Base-by-base conservation (phyloP, 164 flowering plant species). In the Aristolochia contorta region DNA sequence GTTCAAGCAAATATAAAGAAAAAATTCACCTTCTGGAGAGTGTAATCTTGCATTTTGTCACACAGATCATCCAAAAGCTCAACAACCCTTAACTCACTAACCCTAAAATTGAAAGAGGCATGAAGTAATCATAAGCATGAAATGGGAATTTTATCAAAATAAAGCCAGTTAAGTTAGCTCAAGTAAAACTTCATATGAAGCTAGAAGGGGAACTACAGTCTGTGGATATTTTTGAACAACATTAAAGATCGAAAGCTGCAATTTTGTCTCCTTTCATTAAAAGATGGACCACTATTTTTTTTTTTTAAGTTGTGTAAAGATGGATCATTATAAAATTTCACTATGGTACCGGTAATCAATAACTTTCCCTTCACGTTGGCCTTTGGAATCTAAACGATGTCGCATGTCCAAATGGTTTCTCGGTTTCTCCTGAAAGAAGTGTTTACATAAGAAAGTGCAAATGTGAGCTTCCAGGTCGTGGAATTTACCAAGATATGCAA, bases 341-440 rank as follows among this genome's bases (percentile, higher is more conserved):
- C 53, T 49, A 13, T 24, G 30, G 20, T 79, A 89, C 98, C 89
- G 85, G 83, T 93, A 89, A 68, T 93, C 98, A 60, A 93, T 93
- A 20, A 93, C 78, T 78, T 89, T 93, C 60, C 98, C 98, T 78
- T 68, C 57, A 30, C 97, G 94, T 62, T 89, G 94, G 63, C 98
- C 98, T 72, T 76, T 84, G 21, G 98, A 81, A 64, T 93, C 86
- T 81, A 93, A 74, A 4, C 97, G 87, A 65, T 89, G 82, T 69
- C 98, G 82, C 94, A 93, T 72, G 72, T 93, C 98, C 79, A 93
- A 74, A 79, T 89, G 98, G 75, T 89, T 93, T 76, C 90, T 82
- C 21, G 96, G 96, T 73, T 81, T 87, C 68, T 93, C 97, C 98
- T 90, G 72, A 32, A 58, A 49, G 52, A 61, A 15, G 63, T 57